Conservation (phyloP, 805 yeast species). For the Sungouiella blattae region DNA sequence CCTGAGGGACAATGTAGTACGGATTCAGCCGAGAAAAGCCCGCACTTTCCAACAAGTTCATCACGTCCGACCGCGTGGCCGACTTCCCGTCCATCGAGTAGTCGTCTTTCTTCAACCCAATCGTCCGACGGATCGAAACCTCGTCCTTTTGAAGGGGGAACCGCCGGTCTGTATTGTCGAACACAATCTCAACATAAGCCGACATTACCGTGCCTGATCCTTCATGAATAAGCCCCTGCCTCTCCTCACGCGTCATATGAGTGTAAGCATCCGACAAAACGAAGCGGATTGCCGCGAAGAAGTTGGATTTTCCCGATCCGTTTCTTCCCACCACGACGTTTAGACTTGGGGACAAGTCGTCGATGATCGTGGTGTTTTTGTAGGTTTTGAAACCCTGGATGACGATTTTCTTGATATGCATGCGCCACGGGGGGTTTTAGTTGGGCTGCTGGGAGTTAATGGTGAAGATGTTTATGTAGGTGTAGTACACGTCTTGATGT, state of each 20-base stretch:
- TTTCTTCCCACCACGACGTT: constrained; percentile 86
- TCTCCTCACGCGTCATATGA: constrained; percentile 77
- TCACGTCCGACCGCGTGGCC: constrained; percentile 75
- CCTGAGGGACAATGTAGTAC: constrained; percentile 96
- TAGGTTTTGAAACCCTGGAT: constrained; percentile 95
- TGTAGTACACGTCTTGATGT: too few relatives aligned
- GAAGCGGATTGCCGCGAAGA: constrained; percentile 91
- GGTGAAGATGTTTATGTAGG: too few relatives aligned
- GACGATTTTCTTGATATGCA: constrained; percentile 51
- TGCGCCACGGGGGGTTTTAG: too few relatives aligned
- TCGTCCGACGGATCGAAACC: constrained; percentile 77
- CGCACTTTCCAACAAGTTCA: constrained; percentile 81
- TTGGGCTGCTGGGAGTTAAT: too few relatives aligned
- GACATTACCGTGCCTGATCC: constrained; percentile 89
- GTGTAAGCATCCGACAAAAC: constrained; percentile 88
- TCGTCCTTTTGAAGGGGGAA: constrained; percentile 69
- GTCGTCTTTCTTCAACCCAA: constrained; percentile 91
- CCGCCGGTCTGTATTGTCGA: constrained; percentile 76
- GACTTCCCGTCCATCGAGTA: constrained; percentile 78
- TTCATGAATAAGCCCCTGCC: constrained; percentile 84
- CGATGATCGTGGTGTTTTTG: constrained; percentile 75
- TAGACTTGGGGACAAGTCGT: constrained; percentile 71
- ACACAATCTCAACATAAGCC: constrained; percentile 86
- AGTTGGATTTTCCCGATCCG: constrained; percentile 93
- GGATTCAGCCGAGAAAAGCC: constrained; percentile 91